These are phyloP conservation scores for Acrodontium crateriforme DNA, from an alignment of 2,329 filamentous ascomycete genomes.

Conservation along the genomic window DNA sequence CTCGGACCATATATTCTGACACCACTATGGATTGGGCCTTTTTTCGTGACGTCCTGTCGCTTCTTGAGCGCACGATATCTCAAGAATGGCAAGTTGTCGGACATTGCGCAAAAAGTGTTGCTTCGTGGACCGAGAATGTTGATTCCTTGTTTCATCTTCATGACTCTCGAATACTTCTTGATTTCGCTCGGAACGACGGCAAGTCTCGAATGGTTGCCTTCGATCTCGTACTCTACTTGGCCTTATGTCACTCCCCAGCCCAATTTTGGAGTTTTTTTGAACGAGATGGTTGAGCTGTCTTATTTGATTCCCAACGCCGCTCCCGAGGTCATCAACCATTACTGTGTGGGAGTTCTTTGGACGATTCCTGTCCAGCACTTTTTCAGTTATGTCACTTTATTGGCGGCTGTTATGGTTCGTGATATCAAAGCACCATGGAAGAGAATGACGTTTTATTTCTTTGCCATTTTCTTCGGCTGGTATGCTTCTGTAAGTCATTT, in stretches of 20 bases:
- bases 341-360: slow-evolving; percentile 38
- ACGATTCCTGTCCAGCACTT: slow-evolving; percentile 37
- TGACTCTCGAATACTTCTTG: slow-evolving; percentile 33
- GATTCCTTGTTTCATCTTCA: slow-evolving; percentile 32
- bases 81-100: slow-evolving; percentile 27
- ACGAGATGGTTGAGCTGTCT: slow-evolving; percentile 30
- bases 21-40: slow-evolving; percentile 35
- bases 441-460: slow-evolving; percentile 31
- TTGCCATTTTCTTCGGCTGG: slow-evolving; percentile 33
- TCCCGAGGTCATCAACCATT: slow-evolving; percentile 34
- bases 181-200: slow-evolving; percentile 30
- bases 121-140: slow-evolving; percentile 32
- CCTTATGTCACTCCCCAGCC: slow-evolving; percentile 29
- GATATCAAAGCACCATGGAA: slow-evolving; percentile 35
- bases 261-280: slow-evolving; percentile 30
- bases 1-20: slow-evolving; percentile 32
- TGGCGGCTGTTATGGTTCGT: slow-evolving; percentile 29
- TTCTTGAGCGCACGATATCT: slow-evolving; percentile 32
- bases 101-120: slow-evolving; percentile 32
- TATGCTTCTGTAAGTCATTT: slow-evolving; percentile 20
- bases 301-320: slow-evolving; percentile 36
- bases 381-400: slow-evolving; percentile 31
- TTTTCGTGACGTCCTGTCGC: slow-evolving; percentile 35
- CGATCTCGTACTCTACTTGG: slow-evolving; percentile 35
- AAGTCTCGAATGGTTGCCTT: slow-evolving; percentile 32